These are phyloP conservation scores for Emmonsia crescens DNA, from an alignment of 2,329 filamentous ascomycete species.

Conservation along the genomic window DNA sequence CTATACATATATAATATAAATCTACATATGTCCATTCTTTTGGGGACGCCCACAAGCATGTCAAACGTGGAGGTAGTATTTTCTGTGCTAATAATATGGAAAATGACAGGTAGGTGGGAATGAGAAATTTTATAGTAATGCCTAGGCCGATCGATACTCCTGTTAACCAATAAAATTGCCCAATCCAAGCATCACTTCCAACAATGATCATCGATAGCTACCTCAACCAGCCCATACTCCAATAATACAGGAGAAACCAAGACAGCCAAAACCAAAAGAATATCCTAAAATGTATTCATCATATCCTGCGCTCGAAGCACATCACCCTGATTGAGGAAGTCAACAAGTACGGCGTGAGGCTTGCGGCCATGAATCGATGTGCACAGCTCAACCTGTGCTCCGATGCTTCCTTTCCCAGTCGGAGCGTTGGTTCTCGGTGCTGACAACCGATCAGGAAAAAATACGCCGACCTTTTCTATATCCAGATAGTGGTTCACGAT, in stretches of 20 bases:
- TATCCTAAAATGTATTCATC: slow-evolving; percentile 28
- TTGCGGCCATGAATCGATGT: slow-evolving; percentile 26
- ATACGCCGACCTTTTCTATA: slow-evolving; percentile 30
- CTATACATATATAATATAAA: neutral
- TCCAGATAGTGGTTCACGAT: slow-evolving; percentile 41
- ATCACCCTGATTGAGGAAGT: slow-evolving; percentile 37
- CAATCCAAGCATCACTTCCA: neutral
- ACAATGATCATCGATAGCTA: neutral
- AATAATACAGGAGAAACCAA: neutral
- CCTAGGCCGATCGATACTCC: neutral
- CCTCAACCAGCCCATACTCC: neutral
- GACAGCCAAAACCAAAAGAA: neutral
- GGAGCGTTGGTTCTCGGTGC: slow-evolving; percentile 35
- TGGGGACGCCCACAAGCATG: neutral
- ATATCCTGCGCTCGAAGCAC: slow-evolving; percentile 31
- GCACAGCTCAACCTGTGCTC: slow-evolving; percentile 32
- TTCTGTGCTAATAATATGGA: neutral
- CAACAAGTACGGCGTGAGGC: slow-evolving; percentile 36
- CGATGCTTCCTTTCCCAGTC: slow-evolving; percentile 34
- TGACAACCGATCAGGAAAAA: slow-evolving; percentile 32
- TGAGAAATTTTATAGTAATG: neutral
- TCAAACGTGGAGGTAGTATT: neutral
- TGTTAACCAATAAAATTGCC: neutral
- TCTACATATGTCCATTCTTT: neutral
- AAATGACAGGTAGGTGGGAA: neutral